Evolutionary conservation across 306 rosid species (phyloP).

Genomic region (Citrullus colocynthis): DNA sequence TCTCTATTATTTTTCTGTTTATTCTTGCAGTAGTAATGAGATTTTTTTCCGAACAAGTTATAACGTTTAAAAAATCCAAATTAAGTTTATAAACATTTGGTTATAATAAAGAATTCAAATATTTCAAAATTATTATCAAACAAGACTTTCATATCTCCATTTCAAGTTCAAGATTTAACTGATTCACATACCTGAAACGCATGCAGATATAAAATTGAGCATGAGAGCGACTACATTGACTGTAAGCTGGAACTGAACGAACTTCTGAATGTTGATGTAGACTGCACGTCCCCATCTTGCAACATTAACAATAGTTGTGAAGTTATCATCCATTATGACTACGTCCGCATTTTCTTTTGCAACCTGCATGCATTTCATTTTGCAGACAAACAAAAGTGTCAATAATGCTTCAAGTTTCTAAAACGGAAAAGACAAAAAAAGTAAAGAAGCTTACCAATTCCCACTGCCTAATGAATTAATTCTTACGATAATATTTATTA

Average conservation of each 20-base stretch:
- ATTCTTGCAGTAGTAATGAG: too few species aligned
- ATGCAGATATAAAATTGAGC: slow-evolving; percentile 74
- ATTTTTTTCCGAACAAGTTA: too few species aligned
- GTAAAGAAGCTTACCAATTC: neutral
- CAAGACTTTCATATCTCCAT: neutral
- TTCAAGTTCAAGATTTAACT: neutral
- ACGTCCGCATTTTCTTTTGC: slow-evolving; percentile 97
- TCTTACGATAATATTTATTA: neutral
- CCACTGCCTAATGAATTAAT: neutral
- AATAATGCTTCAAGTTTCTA: neutral
- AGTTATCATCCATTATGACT: slow-evolving; percentile 80
- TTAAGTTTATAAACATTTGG: too few species aligned
- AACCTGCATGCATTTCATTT: slow-evolving; percentile 31
- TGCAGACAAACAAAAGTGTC: neutral
- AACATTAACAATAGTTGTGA: slow-evolving; percentile 67
- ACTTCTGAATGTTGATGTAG: slow-evolving; percentile 82
- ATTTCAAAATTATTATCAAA: too few species aligned
- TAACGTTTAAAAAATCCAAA: too few species aligned
- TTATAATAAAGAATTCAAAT: too few species aligned
- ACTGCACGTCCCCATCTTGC: slow-evolving; percentile 85
- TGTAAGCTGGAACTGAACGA: slow-evolving; percentile 88
- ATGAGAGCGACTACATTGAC: slow-evolving; percentile 88
- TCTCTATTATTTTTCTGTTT: too few species aligned
- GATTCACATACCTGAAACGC: slow-evolving; percentile 37
- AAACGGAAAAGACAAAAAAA: neutral